Evolutionary conservation across 2,329 filamentous ascomycete genomes (phyloP).

Genomic region (Aaosphaeria arxii): DNA sequence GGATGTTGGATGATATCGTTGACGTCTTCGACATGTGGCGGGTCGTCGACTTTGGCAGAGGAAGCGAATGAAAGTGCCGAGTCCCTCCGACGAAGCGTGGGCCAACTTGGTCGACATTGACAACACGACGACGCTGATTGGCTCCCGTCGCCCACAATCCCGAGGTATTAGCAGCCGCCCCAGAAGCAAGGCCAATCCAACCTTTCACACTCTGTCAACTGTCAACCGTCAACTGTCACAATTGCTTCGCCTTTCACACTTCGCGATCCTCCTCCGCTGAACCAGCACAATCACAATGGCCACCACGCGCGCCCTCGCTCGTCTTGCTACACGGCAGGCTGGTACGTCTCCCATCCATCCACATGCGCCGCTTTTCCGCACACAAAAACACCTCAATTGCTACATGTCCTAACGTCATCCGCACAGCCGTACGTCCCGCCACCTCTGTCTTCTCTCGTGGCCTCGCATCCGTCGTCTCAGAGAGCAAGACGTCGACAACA

Average conservation of each 20-base stretch:
- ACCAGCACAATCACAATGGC: slow-evolving; percentile 34
- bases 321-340: slow-evolving; percentile 36
- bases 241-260: slow-evolving; percentile 4
- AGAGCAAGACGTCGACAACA: slow-evolving; percentile 57
- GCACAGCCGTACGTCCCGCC: slow-evolving; percentile 33
- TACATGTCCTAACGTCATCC: slow-evolving; percentile 10
- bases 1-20: too few relatives aligned
- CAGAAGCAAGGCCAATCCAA: too few relatives aligned
- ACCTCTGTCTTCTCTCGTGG: slow-evolving; percentile 29
- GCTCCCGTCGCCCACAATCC: not conserved
- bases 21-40: too few relatives aligned
- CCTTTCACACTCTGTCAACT: too few relatives aligned
- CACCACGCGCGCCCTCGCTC: slow-evolving; percentile 35
- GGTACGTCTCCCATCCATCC: slow-evolving; percentile 19
- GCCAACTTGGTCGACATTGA: not conserved
- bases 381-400: slow-evolving; percentile 12
- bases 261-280: slow-evolving; percentile 15
- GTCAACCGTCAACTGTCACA: not conserved
- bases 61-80: not conserved
- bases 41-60: too few relatives aligned
- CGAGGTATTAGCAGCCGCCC: not conserved
- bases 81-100: not conserved
- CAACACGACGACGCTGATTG: not conserved
- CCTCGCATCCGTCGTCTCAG: slow-evolving; percentile 36
- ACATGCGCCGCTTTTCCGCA: not conserved